Percentiles rank a stretch among this genome's conserved stretches.
Evolutionary conservation across 306 rosid species (phyloP).

Genomic region (Vicia villosa): DNA sequence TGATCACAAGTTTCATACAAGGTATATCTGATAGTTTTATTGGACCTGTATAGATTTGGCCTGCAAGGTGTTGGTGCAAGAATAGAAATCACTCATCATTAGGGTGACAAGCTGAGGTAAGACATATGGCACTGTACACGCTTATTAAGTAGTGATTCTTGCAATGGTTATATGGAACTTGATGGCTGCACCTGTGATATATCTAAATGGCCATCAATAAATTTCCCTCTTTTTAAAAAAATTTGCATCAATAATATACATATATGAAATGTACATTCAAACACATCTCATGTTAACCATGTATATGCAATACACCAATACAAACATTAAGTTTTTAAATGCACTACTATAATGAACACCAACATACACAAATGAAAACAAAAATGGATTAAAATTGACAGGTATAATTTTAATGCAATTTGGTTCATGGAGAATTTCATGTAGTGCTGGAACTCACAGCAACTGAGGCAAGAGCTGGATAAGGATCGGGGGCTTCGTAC

Average conservation of each 20-base stretch:
- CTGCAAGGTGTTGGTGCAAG: not conserved
- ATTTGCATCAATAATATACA: not conserved
- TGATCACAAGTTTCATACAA: not conserved
- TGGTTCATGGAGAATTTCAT: not conserved
- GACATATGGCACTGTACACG: not conserved
- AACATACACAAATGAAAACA: not conserved
- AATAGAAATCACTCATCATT: not conserved
- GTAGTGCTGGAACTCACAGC: constrained; percentile 57
- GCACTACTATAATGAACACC: not conserved
- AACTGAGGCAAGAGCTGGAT: constrained; percentile 84
- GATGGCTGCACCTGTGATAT: not conserved
- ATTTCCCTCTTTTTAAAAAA: not conserved
- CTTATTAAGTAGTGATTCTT: constrained; percentile 3
- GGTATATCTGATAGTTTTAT: not conserved
- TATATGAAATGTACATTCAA: not conserved
- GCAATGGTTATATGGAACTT: not conserved
- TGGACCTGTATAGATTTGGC: not conserved
- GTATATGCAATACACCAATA: constrained; percentile 3
- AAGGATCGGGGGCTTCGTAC: constrained; percentile 98
- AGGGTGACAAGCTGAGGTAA: not conserved
- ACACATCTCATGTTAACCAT: constrained; percentile 10
- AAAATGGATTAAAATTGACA: constrained; percentile 8
- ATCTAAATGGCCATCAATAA: constrained; percentile 1
- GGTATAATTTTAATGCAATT: not conserved
- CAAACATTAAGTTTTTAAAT: not conserved